phyloP scores from a whole-genome alignment of 2,329 filamentous ascomycete genomes.

The Akanthomyces lecanii region DNA sequence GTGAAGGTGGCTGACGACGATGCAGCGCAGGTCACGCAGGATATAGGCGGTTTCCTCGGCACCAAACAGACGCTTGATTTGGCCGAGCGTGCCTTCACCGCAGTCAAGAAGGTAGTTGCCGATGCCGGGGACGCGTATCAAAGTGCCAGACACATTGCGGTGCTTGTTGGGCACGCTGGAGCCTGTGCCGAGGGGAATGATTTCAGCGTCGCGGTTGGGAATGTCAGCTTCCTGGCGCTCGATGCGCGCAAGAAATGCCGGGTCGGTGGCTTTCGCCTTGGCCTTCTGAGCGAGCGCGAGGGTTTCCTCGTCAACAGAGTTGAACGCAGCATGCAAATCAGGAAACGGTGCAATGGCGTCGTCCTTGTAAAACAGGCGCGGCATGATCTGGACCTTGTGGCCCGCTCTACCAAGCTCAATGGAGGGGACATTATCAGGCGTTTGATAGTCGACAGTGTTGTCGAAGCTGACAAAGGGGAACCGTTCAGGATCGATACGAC shows the following conservation, averaged over 20 bases:
- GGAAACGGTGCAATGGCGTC: constrained; percentile 42
- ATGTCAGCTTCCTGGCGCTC: constrained; percentile 58
- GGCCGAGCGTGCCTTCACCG: constrained; percentile 88
- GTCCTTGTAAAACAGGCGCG: constrained; percentile 42
- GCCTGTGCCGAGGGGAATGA: constrained; percentile 85
- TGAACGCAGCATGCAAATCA: constrained; percentile 43
- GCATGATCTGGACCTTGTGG: constrained; percentile 44
- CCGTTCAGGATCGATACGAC: constrained; percentile 66
- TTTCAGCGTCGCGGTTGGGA: constrained; percentile 70
- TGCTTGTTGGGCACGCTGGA: constrained; percentile 89
- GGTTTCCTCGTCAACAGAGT: constrained; percentile 40
- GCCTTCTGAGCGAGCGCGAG: constrained; percentile 50
- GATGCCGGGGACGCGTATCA: constrained; percentile 76
- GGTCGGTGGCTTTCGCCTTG: constrained; percentile 35
- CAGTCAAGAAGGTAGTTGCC: constrained; percentile 91
- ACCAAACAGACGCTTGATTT: constrained; percentile 71
- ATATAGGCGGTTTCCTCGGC: constrained; percentile 62
- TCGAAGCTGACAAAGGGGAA: constrained; percentile 68
- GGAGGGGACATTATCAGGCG: constrained; percentile 23
- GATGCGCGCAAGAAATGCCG: constrained; percentile 46
- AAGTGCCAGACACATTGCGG: constrained; percentile 86
- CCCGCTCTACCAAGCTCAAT: constrained; percentile 42
- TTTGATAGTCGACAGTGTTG: constrained; percentile 38
- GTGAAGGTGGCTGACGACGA: constrained; percentile 95
- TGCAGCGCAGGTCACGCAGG: constrained; percentile 70